Conservation (phyloP, 2,329 filamentous ascomycete species). For the Xylariales sp. region DNA sequence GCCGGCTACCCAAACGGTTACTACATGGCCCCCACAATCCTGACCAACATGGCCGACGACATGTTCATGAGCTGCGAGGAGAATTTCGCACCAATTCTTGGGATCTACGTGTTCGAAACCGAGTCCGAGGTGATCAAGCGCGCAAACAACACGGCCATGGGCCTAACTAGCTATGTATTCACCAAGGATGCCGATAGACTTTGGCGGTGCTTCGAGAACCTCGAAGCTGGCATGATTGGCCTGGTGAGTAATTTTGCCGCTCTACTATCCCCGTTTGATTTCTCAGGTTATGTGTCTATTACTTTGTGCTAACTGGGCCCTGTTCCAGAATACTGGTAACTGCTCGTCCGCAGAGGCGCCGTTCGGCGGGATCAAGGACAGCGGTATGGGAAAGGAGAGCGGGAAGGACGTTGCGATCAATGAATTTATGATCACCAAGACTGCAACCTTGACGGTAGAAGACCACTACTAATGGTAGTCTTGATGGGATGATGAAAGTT, state of each 20-base stretch:
- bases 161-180: conserved; percentile 54
- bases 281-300: conserved; percentile 5
- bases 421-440: conserved; percentile 42
- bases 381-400: conserved; percentile 41
- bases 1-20: conserved; percentile 39
- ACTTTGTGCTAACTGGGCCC: too few relatives aligned
- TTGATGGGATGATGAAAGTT: background rate
- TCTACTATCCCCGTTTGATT: background rate
- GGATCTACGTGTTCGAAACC: conserved; percentile 50
- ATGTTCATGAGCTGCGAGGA: conserved; percentile 49
- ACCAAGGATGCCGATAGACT: conserved; percentile 55
- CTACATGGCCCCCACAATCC: conserved; percentile 61
- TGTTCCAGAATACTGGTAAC: conserved; percentile 37
- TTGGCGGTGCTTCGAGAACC: conserved; percentile 54
- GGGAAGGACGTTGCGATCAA: conserved; percentile 43
- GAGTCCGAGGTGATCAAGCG: conserved; percentile 50
- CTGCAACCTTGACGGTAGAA: conserved; percentile 37
- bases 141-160: conserved; percentile 57
- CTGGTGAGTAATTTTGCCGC: conserved; percentile 31
- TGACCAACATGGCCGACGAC: conserved; percentile 40
- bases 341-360: conserved; percentile 37
- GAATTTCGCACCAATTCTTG: conserved; percentile 55
- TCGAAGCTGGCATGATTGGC: conserved; percentile 50
- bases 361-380: conserved; percentile 45
- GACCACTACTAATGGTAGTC: conserved; percentile 26